Evolutionary conservation across 169 alveolate genomes (phyloP).

Genomic region (Eimeria maxima): DNA sequence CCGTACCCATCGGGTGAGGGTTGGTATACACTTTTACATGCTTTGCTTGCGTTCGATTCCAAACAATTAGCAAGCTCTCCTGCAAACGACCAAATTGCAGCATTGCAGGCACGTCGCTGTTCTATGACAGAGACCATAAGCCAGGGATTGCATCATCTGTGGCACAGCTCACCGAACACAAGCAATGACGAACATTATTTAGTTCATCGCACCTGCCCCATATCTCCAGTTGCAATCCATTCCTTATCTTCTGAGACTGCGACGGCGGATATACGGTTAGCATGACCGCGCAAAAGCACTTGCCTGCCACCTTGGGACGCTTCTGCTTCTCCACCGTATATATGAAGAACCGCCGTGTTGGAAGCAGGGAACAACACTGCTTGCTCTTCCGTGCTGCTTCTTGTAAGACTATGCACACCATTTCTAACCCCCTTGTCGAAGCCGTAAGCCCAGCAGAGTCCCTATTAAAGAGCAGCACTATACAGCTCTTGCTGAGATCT

Average conservation of each 20-base stretch:
- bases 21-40: slow-evolving; percentile 91
- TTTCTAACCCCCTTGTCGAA: slow-evolving; percentile 72
- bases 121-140: background rate
- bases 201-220: slow-evolving; percentile 60
- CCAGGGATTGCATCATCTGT: background rate
- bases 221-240: slow-evolving; percentile 83
- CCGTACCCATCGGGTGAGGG: slow-evolving; percentile 89
- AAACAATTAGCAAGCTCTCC: slow-evolving; percentile 92
- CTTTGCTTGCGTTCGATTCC: slow-evolving; percentile 93
- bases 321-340: background rate
- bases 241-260: slow-evolving; percentile 80
- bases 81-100: slow-evolving; percentile 80
- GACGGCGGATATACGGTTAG: slow-evolving; percentile 77
- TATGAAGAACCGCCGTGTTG: slow-evolving; percentile 26
- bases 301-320: background rate
- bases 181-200: background rate
- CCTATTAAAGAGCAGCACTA: slow-evolving; percentile 7
- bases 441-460: slow-evolving; percentile 79
- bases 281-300: slow-evolving; percentile 88
- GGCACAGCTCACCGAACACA: background rate
- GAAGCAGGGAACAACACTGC: slow-evolving; percentile 35
- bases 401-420: slow-evolving; percentile 79
- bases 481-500: background rate
- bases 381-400: background rate
- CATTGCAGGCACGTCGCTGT: background rate